Base-by-base conservation (phyloP, 2,329 filamentous ascomycete species). In the Alternaria arborescens region DNA sequence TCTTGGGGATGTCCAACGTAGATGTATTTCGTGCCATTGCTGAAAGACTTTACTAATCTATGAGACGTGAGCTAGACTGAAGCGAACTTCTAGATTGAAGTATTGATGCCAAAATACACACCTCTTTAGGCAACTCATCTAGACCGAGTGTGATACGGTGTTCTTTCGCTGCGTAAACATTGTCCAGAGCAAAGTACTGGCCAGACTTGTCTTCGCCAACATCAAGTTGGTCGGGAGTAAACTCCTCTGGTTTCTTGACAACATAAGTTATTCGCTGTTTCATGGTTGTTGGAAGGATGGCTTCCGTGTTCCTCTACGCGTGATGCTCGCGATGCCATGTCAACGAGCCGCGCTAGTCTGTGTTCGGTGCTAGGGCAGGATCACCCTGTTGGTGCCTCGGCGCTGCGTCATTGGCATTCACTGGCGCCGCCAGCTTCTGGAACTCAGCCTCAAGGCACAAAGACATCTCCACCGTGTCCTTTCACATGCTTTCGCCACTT, bases 251-350 rank as follows among this genome's bases (percentile, higher is more conserved):
- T 22, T 86, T 84, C 67, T 91, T 88, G 54, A 96, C 82, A 66
- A 93, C 62, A 63, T 82, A 95, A 1, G 94, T 97, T 70, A 93
- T 88, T 79, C 92, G 85, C 79, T 93, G 88, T 70, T 90, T 88
- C 91, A 94, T 77, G 53, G 54, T 65, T 67, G 61, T 44, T 59
- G 65, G 61, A 57, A 50, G 14, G 22, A 16, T 12, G 42, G 24
- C 8, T 43, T 30, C 26, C 8, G 22, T 30, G 47, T 34, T 16
- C 8, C 38, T 36, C 32, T 7, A 57, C 55, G 44, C 55, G 50
- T 55, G 50, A 53, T 60, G 52, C 32, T 56, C 46, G 52, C 52
- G 57, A 50, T 46, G 44, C 6, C 30, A 50, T 55, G 48, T 40
- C 24, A 41, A 32, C 3, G 40, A 18, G 26, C 11, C 7, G 8